phyloP scores from a whole-genome alignment of 2,329 filamentous ascomycete genomes.

The Cordyceps javanica region DNA sequence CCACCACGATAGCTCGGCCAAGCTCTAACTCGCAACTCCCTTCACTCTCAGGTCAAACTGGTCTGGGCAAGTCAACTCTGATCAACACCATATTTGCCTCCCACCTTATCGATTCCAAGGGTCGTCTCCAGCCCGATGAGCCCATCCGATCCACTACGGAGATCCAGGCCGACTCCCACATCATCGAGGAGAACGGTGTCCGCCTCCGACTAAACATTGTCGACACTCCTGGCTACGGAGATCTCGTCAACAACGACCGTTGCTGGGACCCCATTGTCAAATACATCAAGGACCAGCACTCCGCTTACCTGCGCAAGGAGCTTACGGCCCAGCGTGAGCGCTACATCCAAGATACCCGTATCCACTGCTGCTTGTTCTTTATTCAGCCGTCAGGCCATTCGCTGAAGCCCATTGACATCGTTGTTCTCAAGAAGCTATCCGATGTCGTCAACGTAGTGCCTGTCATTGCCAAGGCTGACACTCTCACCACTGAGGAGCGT shows the following conservation, averaged over 20 bases:
- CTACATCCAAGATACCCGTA: slow-evolving; percentile 98
- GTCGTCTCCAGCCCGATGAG: slow-evolving; percentile 86
- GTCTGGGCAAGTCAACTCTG: slow-evolving; percentile 95
- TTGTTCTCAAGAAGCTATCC: slow-evolving; percentile 98
- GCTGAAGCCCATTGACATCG: slow-evolving; percentile 98
- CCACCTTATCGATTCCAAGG: slow-evolving; percentile 98
- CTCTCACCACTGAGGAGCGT: slow-evolving; percentile 91
- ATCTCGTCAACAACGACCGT: slow-evolving; percentile 99
- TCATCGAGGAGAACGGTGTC: slow-evolving; percentile 99
- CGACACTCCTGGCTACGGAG: slow-evolving; percentile 95
- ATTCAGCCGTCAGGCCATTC: slow-evolving; percentile 98
- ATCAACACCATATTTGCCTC: slow-evolving; percentile 99
- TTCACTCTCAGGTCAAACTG: slow-evolving; percentile 73
- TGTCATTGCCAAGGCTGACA: slow-evolving; percentile 97
- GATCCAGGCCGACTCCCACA: slow-evolving; percentile 95
- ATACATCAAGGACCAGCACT: slow-evolving; percentile 99
- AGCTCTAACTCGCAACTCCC: slow-evolving; percentile 15
- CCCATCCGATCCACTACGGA: slow-evolving; percentile 92
- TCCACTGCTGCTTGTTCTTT: slow-evolving; percentile 99
- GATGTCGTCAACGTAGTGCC: slow-evolving; percentile 99
- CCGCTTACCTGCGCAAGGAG: slow-evolving; percentile 97
- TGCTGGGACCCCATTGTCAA: slow-evolving; percentile 99
- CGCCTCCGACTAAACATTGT: slow-evolving; percentile 97
- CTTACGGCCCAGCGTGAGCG: slow-evolving; percentile 97
- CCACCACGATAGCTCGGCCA: neutral